A percentile compares a stretch with the other conserved stretches of the same genome.
Evolutionary conservation across 2,329 filamentous ascomycete species (phyloP).

Genomic region (Ophiostoma ulmi): DNA sequence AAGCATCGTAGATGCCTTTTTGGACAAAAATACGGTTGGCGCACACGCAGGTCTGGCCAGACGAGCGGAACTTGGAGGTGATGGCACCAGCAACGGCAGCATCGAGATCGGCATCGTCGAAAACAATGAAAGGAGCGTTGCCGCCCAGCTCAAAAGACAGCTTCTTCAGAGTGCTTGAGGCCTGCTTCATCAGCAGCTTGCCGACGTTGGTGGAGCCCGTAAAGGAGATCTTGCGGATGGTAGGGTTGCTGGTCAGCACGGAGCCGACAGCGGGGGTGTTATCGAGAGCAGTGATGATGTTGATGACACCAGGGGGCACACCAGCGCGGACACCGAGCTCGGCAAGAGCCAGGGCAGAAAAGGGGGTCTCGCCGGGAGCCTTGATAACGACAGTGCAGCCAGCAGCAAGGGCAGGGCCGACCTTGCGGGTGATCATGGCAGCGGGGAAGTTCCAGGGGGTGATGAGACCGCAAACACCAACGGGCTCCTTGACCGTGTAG

Average conservation of each 20-base stretch:
- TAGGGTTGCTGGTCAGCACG: constrained; percentile 68
- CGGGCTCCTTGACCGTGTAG: constrained; percentile 73
- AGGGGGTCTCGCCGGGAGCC: constrained; percentile 85
- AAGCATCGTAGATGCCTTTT: constrained; percentile 69
- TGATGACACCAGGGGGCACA: constrained; percentile 84
- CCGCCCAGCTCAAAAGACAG: constrained; percentile 86
- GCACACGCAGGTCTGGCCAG: constrained; percentile 92
- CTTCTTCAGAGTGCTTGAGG: constrained; percentile 74
- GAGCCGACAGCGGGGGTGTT: constrained; percentile 78
- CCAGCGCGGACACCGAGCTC: constrained; percentile 83
- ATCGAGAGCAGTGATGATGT: constrained; percentile 72
- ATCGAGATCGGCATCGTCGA: constrained; percentile 89
- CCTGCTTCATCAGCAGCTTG: constrained; percentile 82
- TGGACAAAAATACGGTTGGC: constrained; percentile 82
- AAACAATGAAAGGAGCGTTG: constrained; percentile 94
- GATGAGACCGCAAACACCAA: constrained; percentile 77
- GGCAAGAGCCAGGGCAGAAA: constrained; percentile 79
- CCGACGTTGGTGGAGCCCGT: constrained; percentile 71
- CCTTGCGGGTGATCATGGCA: constrained; percentile 68
- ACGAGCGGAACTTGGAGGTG: constrained; percentile 85
- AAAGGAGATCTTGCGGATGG: constrained; percentile 86
- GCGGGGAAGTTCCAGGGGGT: constrained; percentile 87
- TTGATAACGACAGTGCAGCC: constrained; percentile 94
- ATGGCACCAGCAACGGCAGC: constrained; percentile 77
- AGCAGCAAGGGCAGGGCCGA: constrained; percentile 75